Conservation (phyloP, 2,329 filamentous ascomycete species). For the Septoria petroselini region DNA sequence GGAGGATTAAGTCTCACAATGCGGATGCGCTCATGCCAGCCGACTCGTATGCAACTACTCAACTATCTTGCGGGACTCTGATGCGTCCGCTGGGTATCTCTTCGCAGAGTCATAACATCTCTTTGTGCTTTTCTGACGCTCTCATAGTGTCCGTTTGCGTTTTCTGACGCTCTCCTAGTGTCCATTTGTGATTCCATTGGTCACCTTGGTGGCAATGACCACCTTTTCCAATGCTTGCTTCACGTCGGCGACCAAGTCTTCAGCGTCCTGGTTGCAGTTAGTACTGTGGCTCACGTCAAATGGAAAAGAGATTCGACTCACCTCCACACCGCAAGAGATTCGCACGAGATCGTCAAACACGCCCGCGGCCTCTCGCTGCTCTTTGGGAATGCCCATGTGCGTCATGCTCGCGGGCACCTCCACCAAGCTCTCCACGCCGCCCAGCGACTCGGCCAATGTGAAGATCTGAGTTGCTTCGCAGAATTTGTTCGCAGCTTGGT, state of each 20-base stretch:
- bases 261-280: conserved; percentile 57
- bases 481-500: conserved; percentile 83
- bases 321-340: conserved; percentile 86
- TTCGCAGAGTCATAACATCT: conserved; percentile 18
- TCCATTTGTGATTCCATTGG: conserved; percentile 38
- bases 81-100: too few species aligned
- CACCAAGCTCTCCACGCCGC: conserved; percentile 86
- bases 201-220: conserved; percentile 53
- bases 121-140: conserved; percentile 7
- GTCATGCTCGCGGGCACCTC: conserved; percentile 97
- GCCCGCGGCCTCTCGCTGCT: conserved; percentile 85
- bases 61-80: too few species aligned
- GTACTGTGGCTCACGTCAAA: background rate
- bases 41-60: too few species aligned
- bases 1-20: conserved; percentile 28
- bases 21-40: too few species aligned
- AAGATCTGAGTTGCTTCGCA: conserved; percentile 87
- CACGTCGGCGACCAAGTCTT: conserved; percentile 79
- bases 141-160: conserved; percentile 17
- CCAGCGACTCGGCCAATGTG: conserved; percentile 86
- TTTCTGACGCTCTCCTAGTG: conserved; percentile 4
- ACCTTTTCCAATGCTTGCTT: conserved; percentile 78
- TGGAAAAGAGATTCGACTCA: background rate
- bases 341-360: conserved; percentile 93
- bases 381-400: conserved; percentile 87